A percentile compares a stretch with the other conserved stretches of the same genome.
Conservation (phyloP, 495 filamentous ascomycete genomes). For the Neurospora sublineolata region DNA sequence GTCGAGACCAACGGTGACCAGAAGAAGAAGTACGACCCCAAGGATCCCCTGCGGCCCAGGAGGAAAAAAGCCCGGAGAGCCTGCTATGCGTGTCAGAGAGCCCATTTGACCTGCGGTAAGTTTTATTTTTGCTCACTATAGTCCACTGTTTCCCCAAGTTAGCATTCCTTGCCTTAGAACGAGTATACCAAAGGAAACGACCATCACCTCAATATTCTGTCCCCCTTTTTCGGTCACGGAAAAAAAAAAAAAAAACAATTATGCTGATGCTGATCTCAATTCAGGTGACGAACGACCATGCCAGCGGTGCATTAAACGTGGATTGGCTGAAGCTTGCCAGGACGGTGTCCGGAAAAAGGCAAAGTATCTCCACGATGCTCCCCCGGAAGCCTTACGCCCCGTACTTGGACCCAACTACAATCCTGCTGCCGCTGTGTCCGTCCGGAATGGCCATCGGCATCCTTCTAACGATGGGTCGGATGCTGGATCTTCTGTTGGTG, state of each 20-base stretch:
- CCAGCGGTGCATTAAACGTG: slow-evolving; percentile 84
- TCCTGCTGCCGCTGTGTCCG: slow-evolving; percentile 26
- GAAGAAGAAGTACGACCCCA: slow-evolving; percentile 57
- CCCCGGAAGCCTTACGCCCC: slow-evolving; percentile 53
- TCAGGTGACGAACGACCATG: slow-evolving; percentile 74
- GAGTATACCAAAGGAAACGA: background rate
- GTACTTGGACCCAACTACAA: slow-evolving; percentile 46
- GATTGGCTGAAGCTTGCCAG: slow-evolving; percentile 78
- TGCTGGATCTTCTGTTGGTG: slow-evolving; percentile 18
- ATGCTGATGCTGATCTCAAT: slow-evolving; percentile 6
- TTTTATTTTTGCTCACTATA: slow-evolving; percentile 11
- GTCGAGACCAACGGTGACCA: slow-evolving; percentile 33
- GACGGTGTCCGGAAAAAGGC: slow-evolving; percentile 97
- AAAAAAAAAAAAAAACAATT: background rate
- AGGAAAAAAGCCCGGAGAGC: slow-evolving; percentile 94
- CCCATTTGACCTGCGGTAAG: slow-evolving; percentile 97
- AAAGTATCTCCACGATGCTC: slow-evolving; percentile 95
- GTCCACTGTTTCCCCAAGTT: background rate
- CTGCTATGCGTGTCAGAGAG: slow-evolving; percentile 93
- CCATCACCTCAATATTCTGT: background rate
- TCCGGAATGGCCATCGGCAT: slow-evolving; percentile 22
- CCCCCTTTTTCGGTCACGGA: background rate
- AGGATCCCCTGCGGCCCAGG: slow-evolving; percentile 76
- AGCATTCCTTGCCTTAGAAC: background rate
- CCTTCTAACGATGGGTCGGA: slow-evolving; percentile 22